Evolutionary conservation across 768 basidiomycete genomes (phyloP).

Genomic region (Paxillus ammoniavirescens): DNA sequence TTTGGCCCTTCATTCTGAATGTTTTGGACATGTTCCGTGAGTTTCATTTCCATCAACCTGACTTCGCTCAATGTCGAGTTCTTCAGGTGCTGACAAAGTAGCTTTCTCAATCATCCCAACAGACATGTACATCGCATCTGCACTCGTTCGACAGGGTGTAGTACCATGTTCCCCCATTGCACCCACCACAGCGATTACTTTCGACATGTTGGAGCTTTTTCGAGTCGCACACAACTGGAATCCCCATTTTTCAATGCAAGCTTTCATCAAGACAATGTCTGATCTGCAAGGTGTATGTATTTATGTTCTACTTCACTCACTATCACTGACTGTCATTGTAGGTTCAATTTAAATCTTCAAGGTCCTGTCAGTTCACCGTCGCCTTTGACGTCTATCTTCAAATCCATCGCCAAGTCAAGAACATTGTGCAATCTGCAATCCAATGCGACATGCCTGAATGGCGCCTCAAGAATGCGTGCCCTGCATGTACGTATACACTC

Average conservation of each 20-base stretch:
- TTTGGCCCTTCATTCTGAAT: too few species aligned
- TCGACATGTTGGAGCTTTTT: constrained; percentile 9
- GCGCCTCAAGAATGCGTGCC: constrained; percentile 7
- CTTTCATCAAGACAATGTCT: constrained; percentile 16
- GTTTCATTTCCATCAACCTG: background rate
- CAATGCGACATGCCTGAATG: constrained; percentile 2
- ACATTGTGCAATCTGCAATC: constrained; percentile 10
- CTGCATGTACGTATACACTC: constrained; percentile 6
- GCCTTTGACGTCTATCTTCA: constrained; percentile 27
- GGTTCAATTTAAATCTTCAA: constrained; percentile 1
- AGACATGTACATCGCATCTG: background rate
- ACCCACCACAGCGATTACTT: constrained; percentile 1
- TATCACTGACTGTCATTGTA: background rate
- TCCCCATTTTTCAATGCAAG: constrained; percentile 21
- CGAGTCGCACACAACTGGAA: constrained; percentile 2
- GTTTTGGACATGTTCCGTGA: background rate
- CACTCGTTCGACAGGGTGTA: constrained; percentile 1
- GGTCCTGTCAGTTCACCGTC: constrained; percentile 21
- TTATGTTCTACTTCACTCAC: too few species aligned
- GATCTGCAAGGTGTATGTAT: constrained; percentile 17
- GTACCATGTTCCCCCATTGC: constrained; percentile 8
- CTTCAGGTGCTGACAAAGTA: background rate
- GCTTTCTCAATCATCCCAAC: background rate
- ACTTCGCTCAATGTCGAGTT: too few species aligned
- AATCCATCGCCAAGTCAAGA: constrained; percentile 14